Conservation (phyloP, 2,329 filamentous ascomycete genomes). For the Eutypa lata region DNA sequence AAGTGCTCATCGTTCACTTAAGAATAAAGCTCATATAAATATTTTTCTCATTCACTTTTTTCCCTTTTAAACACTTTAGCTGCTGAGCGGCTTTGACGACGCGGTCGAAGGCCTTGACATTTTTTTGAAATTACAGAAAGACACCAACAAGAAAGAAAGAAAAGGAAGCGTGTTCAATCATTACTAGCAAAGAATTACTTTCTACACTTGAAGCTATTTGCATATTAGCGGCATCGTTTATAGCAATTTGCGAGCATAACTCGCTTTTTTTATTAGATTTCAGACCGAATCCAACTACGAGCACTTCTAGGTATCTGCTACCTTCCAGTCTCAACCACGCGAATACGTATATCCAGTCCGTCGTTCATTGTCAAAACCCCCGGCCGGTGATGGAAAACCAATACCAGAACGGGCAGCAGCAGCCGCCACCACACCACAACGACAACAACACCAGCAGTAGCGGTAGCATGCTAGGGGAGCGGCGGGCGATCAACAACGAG, state of each 20-base stretch:
- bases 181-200: constrained; percentile 3
- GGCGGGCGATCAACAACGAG: constrained; percentile 43
- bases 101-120: constrained; percentile 19
- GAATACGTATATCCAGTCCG: neutral
- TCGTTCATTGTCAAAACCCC: neutral
- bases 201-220: constrained; percentile 3
- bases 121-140: constrained; percentile 2
- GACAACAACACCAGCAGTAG: neutral
- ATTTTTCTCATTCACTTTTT: constrained; percentile 5
- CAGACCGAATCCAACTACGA: neutral
- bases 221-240: neutral
- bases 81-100: constrained; percentile 27
- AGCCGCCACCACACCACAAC: constrained; percentile 14
- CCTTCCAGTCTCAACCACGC: neutral
- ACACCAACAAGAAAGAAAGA: constrained; percentile 5
- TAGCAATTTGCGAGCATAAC: neutral
- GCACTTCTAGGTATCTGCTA: neutral
- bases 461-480: constrained; percentile 24
- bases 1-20: constrained; percentile 24
- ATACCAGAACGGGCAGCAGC: constrained; percentile 10
- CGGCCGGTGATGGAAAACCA: constrained; percentile 21
- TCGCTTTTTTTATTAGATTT: neutral
- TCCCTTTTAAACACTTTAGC: constrained; percentile 17
- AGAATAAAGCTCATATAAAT: constrained; percentile 14
- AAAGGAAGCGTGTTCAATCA: constrained; percentile 7